Conservation (phyloP, 2,329 filamentous ascomycete genomes). For the Colletotrichum sidae region DNA sequence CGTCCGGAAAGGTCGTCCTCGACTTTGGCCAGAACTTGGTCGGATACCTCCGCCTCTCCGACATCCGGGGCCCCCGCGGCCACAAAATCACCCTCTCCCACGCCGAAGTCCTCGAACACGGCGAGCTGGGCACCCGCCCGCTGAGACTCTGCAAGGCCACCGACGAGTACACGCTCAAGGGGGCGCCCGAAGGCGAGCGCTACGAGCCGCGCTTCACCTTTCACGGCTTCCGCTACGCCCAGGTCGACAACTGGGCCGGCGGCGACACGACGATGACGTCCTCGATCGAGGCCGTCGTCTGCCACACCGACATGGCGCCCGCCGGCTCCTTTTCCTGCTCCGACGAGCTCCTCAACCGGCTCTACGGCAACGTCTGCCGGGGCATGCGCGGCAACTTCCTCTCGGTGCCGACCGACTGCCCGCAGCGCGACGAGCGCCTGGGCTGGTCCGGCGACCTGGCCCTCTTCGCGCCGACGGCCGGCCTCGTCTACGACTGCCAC, state of each 20-base stretch:
- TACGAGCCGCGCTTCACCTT: slow-evolving; percentile 63
- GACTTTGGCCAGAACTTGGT: slow-evolving; percentile 60
- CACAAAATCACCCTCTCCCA: slow-evolving; percentile 49
- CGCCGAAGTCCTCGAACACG: slow-evolving; percentile 56
- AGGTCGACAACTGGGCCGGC: slow-evolving; percentile 55
- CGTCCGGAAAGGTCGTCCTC: slow-evolving; percentile 51
- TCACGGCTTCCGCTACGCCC: slow-evolving; percentile 63
- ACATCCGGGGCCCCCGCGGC: slow-evolving; percentile 38
- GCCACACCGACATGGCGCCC: slow-evolving; percentile 30
- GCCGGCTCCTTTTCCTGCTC: slow-evolving; percentile 28
- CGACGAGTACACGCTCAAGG: slow-evolving; percentile 48
- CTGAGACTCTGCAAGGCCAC: slow-evolving; percentile 49
- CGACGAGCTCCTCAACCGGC: slow-evolving; percentile 17
- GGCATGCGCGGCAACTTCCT: slow-evolving; percentile 34
- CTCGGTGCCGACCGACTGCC: slow-evolving; percentile 35
- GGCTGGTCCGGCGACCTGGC: slow-evolving; percentile 33
- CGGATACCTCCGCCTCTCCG: slow-evolving; percentile 46
- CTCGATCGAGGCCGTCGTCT: slow-evolving; percentile 24
- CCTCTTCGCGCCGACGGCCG: slow-evolving; percentile 27
- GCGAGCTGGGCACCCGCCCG: slow-evolving; percentile 52
- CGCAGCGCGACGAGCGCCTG: slow-evolving; percentile 30
- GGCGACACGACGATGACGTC: neutral
- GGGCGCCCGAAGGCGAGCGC: slow-evolving; percentile 30
- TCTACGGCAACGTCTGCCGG: slow-evolving; percentile 27
- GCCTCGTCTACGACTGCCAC: slow-evolving; percentile 19